These are phyloP conservation scores for Populus nigra DNA, from an alignment of 345 rosid species.

Conservation along the genomic window DNA sequence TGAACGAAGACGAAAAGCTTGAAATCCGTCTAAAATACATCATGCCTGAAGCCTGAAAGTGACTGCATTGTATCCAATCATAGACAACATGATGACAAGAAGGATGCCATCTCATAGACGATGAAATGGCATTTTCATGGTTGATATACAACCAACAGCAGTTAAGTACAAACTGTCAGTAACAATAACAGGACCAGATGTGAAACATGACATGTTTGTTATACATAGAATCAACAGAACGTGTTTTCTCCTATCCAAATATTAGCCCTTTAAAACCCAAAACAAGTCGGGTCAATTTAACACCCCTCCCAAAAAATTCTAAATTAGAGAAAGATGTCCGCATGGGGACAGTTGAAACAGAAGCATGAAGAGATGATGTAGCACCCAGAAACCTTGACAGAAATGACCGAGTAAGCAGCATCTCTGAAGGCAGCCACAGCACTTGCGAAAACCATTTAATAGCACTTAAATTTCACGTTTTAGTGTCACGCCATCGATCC, in stretches of 20 bases:
- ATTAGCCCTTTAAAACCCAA: not conserved
- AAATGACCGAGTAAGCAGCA: not conserved
- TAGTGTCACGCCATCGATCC: slow-evolving; percentile 51
- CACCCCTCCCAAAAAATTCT: not conserved
- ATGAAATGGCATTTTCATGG: no score
- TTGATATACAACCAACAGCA: no score
- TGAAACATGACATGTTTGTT: no score
- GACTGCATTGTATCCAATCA: no score
- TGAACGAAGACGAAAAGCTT: no score
- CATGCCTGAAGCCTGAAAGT: no score
- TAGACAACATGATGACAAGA: no score
- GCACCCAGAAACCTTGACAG: not conserved
- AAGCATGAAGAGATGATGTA: not conserved
- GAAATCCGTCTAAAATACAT: no score
- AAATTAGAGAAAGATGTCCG: not conserved
- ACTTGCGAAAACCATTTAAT: not conserved
- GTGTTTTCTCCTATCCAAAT: not conserved
- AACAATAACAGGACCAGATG: no score
- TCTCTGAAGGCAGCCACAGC: not conserved
- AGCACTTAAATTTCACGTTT: slow-evolving; percentile 48
- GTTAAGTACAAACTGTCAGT: no score
- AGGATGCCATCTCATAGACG: no score
- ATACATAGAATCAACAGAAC: slow-evolving; percentile 1
- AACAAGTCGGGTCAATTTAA: not conserved
- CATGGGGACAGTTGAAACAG: not conserved